phyloP scores from a whole-genome alignment of 2,329 filamentous ascomycete genomes.

The Talaromyces sp. region DNA sequence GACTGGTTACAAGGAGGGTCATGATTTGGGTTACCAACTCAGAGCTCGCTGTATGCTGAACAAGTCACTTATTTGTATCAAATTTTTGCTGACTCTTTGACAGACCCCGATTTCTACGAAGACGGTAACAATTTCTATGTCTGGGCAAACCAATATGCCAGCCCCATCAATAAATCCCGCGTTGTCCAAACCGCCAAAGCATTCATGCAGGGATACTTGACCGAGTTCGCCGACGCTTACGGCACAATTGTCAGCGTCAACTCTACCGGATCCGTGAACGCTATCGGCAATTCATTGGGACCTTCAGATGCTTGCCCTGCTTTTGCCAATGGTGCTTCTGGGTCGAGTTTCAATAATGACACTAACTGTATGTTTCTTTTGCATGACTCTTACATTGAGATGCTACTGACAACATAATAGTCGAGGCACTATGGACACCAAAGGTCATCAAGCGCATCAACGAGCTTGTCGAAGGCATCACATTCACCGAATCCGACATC shows the following conservation, averaged over 20 bases:
- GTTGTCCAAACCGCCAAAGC: constrained; percentile 61
- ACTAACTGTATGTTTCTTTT: constrained; percentile 2
- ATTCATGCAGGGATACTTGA: constrained; percentile 61
- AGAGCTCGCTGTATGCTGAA: constrained; percentile 8
- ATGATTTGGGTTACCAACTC: constrained; percentile 12
- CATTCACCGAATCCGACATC: constrained; percentile 54
- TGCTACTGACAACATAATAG: background rate
- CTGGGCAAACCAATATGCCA: constrained; percentile 65
- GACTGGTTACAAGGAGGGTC: constrained; percentile 60
- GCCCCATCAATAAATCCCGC: constrained; percentile 32
- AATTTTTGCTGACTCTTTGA: background rate
- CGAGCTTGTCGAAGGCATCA: constrained; percentile 53
- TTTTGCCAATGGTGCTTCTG: constrained; percentile 52
- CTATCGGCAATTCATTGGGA: constrained; percentile 61
- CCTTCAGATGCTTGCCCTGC: constrained; percentile 62
- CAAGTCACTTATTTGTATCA: no score
- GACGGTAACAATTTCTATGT: constrained; percentile 54
- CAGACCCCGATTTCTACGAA: constrained; percentile 50
- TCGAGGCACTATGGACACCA: constrained; percentile 4
- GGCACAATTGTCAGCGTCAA: constrained; percentile 60
- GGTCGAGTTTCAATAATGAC: background rate
- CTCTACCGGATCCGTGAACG: constrained; percentile 48
- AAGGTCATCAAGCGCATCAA: constrained; percentile 48
- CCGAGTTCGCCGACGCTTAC: constrained; percentile 52
- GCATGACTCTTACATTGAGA: no score